A percentile compares a stretch with the other conserved stretches of the same genome.
Conservation (phyloP, 2,329 filamentous ascomycete genomes). For the Diaporthe helianthi region DNA sequence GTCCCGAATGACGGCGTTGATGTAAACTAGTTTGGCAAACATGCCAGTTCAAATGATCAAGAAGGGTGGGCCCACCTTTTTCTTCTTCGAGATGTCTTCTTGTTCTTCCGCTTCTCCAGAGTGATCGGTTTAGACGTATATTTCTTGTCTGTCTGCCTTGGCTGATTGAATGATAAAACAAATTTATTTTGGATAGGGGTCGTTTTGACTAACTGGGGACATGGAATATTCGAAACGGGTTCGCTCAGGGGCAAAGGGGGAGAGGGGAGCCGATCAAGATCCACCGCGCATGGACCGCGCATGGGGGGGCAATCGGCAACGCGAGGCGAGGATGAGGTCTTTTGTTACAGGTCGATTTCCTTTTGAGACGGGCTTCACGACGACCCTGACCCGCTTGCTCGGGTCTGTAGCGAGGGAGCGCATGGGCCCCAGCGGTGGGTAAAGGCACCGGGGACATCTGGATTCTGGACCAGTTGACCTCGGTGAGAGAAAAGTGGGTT, state of each 20-base stretch:
- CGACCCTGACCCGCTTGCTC: slow-evolving; percentile 8
- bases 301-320: slow-evolving; percentile 18
- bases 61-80: neutral
- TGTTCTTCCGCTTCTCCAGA: neutral
- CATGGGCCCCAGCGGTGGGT: neutral
- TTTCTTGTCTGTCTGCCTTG: neutral
- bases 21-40: slow-evolving; percentile 5
- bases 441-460: too few species aligned
- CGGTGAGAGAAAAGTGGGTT: neutral
- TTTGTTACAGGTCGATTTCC: slow-evolving; percentile 20
- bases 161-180: slow-evolving; percentile 1
- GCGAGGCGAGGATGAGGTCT: slow-evolving; percentile 11
- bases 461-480: too few species aligned
- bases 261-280: slow-evolving; percentile 1
- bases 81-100: neutral
- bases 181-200: slow-evolving; percentile 23
- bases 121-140: neutral
- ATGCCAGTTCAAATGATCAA: neutral
- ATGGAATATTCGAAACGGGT: slow-evolving; percentile 20
- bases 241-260: slow-evolving; percentile 24
- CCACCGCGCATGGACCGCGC: slow-evolving; percentile 1
- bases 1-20: neutral
- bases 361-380: neutral
- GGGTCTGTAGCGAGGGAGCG: slow-evolving; percentile 1
- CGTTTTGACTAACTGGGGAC: neutral